Conservation (phyloP, 768 basidiomycete species). For the Tylopilus subfusipes region DNA sequence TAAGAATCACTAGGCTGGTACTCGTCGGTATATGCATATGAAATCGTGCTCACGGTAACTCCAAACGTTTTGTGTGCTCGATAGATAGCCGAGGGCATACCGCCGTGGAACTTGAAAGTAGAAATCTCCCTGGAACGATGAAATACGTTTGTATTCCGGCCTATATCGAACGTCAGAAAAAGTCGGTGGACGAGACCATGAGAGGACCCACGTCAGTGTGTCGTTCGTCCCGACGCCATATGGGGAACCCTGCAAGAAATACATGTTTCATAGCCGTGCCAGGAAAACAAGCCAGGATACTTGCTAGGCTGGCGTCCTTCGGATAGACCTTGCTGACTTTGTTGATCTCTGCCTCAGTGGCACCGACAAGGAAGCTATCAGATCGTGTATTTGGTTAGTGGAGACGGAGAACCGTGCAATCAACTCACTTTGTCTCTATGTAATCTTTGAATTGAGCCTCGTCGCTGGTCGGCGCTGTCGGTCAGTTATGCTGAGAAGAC, state of each 20-base stretch:
- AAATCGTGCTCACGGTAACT: slow-evolving; percentile 4
- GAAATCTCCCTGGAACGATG: slow-evolving; percentile 20
- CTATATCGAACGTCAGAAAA: background rate
- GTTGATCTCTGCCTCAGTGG: slow-evolving; percentile 1
- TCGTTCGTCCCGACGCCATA: slow-evolving; percentile 25
- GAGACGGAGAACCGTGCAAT: background rate
- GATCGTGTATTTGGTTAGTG: background rate
- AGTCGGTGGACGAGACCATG: background rate
- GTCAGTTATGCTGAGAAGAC: background rate
- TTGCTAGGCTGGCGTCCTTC: slow-evolving; percentile 1
- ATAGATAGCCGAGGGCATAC: slow-evolving; percentile 6
- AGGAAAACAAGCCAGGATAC: background rate
- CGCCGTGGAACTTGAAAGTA: slow-evolving; percentile 5
- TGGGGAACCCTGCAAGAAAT: slow-evolving; percentile 23
- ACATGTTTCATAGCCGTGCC: background rate
- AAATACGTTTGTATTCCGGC: background rate
- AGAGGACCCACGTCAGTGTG: slow-evolving; percentile 3
- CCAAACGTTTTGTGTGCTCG: slow-evolving; percentile 14
- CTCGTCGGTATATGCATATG: too few species aligned
- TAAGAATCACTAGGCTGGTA: background rate
- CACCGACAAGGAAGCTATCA: slow-evolving; percentile 13
- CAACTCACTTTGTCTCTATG: background rate
- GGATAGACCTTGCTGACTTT: slow-evolving; percentile 3
- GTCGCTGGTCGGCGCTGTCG: background rate
- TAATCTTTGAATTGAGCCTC: slow-evolving; percentile 1